A percentile compares a stretch with the other conserved stretches of the same genome.
phyloP scores from a whole-genome alignment of 805 yeast genomes.

The Saccharomyces jurei region DNA sequence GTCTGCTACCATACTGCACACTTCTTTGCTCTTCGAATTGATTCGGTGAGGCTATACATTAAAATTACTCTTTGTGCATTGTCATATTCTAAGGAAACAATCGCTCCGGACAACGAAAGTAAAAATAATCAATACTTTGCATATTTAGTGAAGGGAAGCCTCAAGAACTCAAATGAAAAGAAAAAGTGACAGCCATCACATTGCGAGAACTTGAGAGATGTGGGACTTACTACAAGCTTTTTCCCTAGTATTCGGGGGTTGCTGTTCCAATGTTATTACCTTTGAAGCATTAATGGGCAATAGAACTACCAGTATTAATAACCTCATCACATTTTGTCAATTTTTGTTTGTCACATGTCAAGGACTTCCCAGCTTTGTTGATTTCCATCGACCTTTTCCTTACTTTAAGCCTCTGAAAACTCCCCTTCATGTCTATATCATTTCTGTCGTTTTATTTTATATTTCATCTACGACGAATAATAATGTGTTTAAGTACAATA shows the following conservation, averaged over 20 bases:
- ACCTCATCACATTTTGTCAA: slow-evolving; percentile 50
- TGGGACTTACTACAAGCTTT: slow-evolving; percentile 14
- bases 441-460: slow-evolving; percentile 45
- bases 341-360: slow-evolving; percentile 45
- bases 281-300: slow-evolving; percentile 44
- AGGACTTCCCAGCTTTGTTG: slow-evolving; percentile 34
- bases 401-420: slow-evolving; percentile 31
- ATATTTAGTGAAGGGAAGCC: not conserved
- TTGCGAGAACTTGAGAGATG: not conserved
- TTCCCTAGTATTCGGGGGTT: slow-evolving; percentile 54
- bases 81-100: not conserved
- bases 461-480: slow-evolving; percentile 48
- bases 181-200: not conserved
- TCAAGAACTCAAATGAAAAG: not conserved
- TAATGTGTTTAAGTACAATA: slow-evolving; percentile 44
- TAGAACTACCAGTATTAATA: slow-evolving; percentile 34
- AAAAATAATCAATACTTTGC: not conserved
- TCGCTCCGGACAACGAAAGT: not conserved
- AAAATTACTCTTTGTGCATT: not conserved
- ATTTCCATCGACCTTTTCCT: slow-evolving; percentile 24
- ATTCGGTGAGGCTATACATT: not conserved
- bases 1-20: not conserved
- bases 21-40: not conserved
- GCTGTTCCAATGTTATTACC: slow-evolving; percentile 62
- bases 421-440: slow-evolving; percentile 38